phyloP scores from a whole-genome alignment of 352 stramenopile species.

The Globisporangium iwayamae region DNA sequence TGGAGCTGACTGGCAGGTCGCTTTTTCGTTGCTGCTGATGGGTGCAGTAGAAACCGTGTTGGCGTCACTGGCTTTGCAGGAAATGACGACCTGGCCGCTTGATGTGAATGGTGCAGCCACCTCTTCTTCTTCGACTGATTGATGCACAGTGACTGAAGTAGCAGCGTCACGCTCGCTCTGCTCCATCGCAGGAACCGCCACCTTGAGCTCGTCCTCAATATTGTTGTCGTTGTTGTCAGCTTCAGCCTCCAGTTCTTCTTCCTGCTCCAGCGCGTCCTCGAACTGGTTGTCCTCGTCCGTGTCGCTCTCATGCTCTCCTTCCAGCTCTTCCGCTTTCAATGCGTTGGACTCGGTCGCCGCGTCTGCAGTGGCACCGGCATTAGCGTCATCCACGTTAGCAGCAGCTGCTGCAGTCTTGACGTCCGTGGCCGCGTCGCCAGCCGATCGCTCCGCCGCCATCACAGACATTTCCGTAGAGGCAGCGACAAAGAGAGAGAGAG shows the following conservation, averaged over 20 bases:
- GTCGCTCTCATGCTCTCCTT: conserved; percentile 1
- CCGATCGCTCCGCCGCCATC: conserved; percentile 9
- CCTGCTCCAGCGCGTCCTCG: conserved; percentile 12
- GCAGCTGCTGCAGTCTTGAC: not conserved
- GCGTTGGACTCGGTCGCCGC: conserved; percentile 2
- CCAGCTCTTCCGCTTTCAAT: conserved; percentile 3
- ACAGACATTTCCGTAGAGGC: conserved; percentile 11
- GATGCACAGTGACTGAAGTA: not conserved
- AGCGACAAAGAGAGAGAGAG: conserved; percentile 1
- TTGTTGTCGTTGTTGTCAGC: not conserved
- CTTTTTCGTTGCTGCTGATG: not conserved
- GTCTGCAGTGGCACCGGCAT: not conserved
- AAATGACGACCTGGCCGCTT: conserved; percentile 1
- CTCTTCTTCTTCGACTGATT: not conserved
- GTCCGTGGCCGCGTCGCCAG: not conserved
- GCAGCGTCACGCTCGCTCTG: not conserved
- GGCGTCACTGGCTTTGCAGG: not conserved
- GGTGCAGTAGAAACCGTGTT: conserved; percentile 3
- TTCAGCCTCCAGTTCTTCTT: not conserved
- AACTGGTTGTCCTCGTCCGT: conserved; percentile 15
- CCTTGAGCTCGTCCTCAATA: not conserved
- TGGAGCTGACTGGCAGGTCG: conserved; percentile 1
- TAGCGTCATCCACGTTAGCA: not conserved
- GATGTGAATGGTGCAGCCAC: not conserved
- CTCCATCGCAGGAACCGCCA: not conserved